Evolutionary conservation across 108 stramenopile genomes (phyloP), one percentile per base, ranked within the genome.

Genomic region (Nitzschia sp.): DNA sequence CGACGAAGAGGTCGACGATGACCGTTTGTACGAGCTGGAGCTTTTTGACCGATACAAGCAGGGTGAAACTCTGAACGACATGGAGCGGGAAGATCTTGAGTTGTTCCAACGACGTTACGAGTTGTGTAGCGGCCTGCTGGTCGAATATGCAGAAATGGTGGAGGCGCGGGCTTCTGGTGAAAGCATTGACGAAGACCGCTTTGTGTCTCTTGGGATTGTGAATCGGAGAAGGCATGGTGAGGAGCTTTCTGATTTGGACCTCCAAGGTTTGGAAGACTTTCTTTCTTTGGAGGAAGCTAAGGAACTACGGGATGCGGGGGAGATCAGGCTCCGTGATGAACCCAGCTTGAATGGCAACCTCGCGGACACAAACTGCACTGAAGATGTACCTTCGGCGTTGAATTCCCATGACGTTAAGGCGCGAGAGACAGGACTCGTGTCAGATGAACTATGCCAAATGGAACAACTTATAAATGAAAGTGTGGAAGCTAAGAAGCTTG

Each of bases 1-100:
- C 0, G 65, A 57, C 8, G 65, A 74, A 26, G 65, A 59, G 14
- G 48, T 74, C 10, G 52, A 66, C 24, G 56, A 65, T 50, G 73
- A 74, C 43, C 55, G 58, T 2, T 21, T 67, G 46, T 74, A 52
- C 41, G 63, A 74, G 34, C 64, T 74, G 3, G 65, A 74, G 17
- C 43, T 66, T n/a, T 63, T 74, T n/a, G 63, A 65, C 15, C 57
- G 73, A 5, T 41, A 67, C 9, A 56, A 57, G 17, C 38, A 51
- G 39, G 75, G 67, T 2, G 75, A 69, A 55, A 34, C 41, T 37
- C 40, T 76, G 34, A 64, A 43, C 26, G 51, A 55, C 3, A 59
- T 69, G 15, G 73, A 74, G 43, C 39, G 29, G 29, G 69, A 59
- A 10, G 69, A 70, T 50, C 38, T 70, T 15, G 57, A 48, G 15